These are phyloP conservation scores for Dictyostelium intermedium DNA, from an alignment of 78 protist genomes.

Conservation along the genomic window DNA sequence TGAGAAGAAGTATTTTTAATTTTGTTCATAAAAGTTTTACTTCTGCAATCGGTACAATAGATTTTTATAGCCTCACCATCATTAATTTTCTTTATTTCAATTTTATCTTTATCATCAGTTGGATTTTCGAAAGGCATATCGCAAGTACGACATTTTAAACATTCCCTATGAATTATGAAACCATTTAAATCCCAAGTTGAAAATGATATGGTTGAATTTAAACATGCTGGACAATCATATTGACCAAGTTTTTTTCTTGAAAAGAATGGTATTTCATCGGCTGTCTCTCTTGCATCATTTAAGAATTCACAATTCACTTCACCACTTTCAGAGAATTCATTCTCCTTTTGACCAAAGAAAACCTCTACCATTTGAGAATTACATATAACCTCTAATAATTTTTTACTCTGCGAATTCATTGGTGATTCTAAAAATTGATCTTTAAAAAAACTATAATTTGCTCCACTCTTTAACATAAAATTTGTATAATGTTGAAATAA, in stretches of 20 bases:
- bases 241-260: constrained; percentile 19
- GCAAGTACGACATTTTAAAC: constrained; percentile 49
- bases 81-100: constrained; percentile 7
- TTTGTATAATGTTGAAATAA: constrained; percentile 40
- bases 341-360: constrained; percentile 57
- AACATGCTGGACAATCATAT: constrained; percentile 50
- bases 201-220: not conserved
- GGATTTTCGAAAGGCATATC: not conserved
- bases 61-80: constrained; percentile 47
- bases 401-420: not conserved
- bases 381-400: constrained; percentile 31
- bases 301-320: constrained; percentile 25
- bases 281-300: constrained; percentile 1
- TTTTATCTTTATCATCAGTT: constrained; percentile 26
- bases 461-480: constrained; percentile 29
- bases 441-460: constrained; percentile 11
- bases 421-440: constrained; percentile 28
- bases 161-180: constrained; percentile 28
- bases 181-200: constrained; percentile 2
- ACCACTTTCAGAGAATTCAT: constrained; percentile 22
- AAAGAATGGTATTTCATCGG: constrained; percentile 11
- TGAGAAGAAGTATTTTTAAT: constrained; percentile 18
- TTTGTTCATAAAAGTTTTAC: constrained; percentile 50
- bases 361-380: constrained; percentile 69
- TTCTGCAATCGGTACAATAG: constrained; percentile 58